Evolutionary conservation across 2,329 filamentous ascomycete genomes (phyloP).

Genomic region (Colletotrichum coccodes): DNA sequence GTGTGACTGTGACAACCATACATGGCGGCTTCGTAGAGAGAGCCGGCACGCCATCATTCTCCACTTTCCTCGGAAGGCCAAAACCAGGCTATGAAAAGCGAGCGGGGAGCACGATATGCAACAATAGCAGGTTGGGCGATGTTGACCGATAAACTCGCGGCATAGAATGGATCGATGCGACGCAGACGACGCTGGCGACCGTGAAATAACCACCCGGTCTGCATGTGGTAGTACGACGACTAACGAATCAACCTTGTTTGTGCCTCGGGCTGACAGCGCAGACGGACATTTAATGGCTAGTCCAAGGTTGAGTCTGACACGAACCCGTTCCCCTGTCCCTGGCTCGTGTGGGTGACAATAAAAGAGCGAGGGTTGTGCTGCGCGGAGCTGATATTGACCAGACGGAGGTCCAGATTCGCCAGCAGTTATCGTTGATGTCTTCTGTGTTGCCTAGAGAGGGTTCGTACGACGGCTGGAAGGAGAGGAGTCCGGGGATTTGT

Average conservation of each 20-base stretch:
- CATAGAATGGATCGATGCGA: background rate
- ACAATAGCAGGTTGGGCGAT: background rate
- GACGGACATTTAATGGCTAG: background rate
- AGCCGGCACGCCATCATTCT: background rate
- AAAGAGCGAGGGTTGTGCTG: slow-evolving; percentile 1
- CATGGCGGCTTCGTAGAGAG: background rate
- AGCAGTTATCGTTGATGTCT: slow-evolving; percentile 4
- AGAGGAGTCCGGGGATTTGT: slow-evolving; percentile 21
- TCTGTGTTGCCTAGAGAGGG: background rate
- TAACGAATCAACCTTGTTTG: background rate
- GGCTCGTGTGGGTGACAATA: background rate
- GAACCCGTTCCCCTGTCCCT: background rate
- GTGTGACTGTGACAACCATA: background rate
- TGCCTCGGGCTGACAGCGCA: background rate
- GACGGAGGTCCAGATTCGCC: background rate
- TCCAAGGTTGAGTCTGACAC: background rate
- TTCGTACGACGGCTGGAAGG: background rate
- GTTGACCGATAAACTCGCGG: background rate
- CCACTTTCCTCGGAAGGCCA: background rate
- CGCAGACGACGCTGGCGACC: background rate
- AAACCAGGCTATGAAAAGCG: too few species aligned
- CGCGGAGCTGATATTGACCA: slow-evolving; percentile 6
- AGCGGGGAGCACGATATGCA: background rate
- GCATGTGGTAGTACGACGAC: slow-evolving; percentile 3
- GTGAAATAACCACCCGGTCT: background rate